phyloP scores from a whole-genome alignment of 768 basidiomycete genomes.

The Boletus vinaceobasis region DNA sequence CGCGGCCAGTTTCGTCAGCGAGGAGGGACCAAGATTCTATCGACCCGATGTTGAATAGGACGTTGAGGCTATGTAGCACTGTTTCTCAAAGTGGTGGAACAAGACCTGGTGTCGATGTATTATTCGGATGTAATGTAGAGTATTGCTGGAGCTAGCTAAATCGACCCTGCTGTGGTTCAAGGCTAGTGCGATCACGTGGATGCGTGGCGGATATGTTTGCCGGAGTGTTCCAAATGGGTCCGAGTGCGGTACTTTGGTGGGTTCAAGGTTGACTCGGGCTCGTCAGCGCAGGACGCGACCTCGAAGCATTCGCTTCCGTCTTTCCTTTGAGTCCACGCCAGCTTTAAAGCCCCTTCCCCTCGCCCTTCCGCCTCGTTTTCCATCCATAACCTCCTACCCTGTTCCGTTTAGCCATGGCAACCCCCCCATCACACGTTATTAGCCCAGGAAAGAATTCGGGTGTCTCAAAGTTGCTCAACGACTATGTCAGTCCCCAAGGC shows the following conservation, averaged over 20 bases:
- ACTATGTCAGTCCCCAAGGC: constrained; percentile 47
- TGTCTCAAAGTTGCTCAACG: constrained; percentile 57
- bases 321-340: constrained; percentile 7
- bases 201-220: constrained; percentile 4
- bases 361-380: not conserved
- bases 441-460: constrained; percentile 29
- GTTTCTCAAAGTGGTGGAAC: not conserved
- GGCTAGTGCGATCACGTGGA: constrained; percentile 23
- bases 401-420: constrained; percentile 17
- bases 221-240: constrained; percentile 31
- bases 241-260: constrained; percentile 18
- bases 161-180: not conserved
- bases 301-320: constrained; percentile 13
- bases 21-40: not conserved
- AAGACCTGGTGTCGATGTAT: not conserved
- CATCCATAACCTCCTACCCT: not conserved
- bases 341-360: constrained; percentile 5
- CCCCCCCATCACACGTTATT: constrained; percentile 17
- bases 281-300: constrained; percentile 39
- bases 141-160: not conserved
- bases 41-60: not conserved
- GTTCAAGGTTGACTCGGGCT: constrained; percentile 20
- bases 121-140: not conserved
- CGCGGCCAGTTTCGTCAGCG: not conserved
- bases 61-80: not conserved